A percentile compares a stretch with the other conserved stretches of the same genome.
These are phyloP conservation scores for Jamesozyma gamospora DNA, from an alignment of 805 yeast species.

Conservation along the genomic window DNA sequence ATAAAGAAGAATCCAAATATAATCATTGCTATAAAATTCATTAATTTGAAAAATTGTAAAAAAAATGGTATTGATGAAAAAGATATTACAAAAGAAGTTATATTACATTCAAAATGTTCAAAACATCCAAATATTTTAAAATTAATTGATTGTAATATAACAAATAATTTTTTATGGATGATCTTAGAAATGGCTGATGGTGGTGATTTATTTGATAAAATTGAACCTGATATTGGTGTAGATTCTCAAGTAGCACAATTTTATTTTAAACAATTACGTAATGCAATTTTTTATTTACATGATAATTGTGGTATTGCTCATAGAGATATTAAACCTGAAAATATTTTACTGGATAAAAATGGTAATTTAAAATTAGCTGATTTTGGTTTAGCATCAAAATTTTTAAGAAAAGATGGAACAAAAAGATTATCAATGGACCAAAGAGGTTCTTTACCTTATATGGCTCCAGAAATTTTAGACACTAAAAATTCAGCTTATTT, in stretches of 20 bases:
- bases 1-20: constrained; percentile 29
- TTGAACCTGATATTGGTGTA: constrained; percentile 66
- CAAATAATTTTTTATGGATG: constrained; percentile 51
- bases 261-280: constrained; percentile 55
- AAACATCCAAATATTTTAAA: constrained; percentile 52
- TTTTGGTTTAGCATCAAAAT: constrained; percentile 64
- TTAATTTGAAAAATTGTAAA: constrained; percentile 35
- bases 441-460: constrained; percentile 68
- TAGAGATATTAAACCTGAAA: constrained; percentile 71
- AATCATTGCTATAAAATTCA: constrained; percentile 49
- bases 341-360: constrained; percentile 48
- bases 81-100: constrained; percentile 43
- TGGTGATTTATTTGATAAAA: constrained; percentile 71
- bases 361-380: constrained; percentile 70
- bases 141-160: constrained; percentile 44
- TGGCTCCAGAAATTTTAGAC: constrained; percentile 61
- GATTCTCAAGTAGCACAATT: constrained; percentile 58
- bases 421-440: constrained; percentile 40
- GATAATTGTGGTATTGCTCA: constrained; percentile 56
- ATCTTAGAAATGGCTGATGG: constrained; percentile 61
- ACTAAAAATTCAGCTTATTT: constrained; percentile 35
- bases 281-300: constrained; percentile 53
- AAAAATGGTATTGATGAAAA: constrained; percentile 31
- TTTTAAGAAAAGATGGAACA: constrained; percentile 39
- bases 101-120: constrained; percentile 48